A percentile compares a stretch with the other conserved stretches of the same genome.
These are phyloP conservation scores for Xylariales sp. DNA, from an alignment of 2,329 filamentous ascomycete species.

Conservation along the genomic window DNA sequence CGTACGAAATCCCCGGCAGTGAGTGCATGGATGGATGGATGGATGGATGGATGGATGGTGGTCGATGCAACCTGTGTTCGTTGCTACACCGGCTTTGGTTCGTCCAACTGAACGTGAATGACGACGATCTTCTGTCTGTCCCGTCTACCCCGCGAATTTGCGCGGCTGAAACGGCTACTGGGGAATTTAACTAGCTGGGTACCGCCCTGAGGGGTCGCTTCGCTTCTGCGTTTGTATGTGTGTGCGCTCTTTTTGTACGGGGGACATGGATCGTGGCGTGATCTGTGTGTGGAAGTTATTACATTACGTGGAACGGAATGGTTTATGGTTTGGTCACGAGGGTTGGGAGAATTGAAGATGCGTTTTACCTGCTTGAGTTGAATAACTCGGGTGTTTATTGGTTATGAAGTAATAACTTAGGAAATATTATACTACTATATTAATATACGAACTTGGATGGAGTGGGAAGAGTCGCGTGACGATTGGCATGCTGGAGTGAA, in stretches of 20 bases:
- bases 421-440: neutral
- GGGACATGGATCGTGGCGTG: conserved; percentile 3
- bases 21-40: neutral
- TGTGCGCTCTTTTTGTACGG: neutral
- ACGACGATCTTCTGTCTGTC: too few species aligned
- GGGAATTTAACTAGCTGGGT: neutral
- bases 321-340: neutral
- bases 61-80: too few species aligned
- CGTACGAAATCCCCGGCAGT: neutral
- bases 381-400: neutral
- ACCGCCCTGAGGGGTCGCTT: neutral
- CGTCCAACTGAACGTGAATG: too few species aligned
- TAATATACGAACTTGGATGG: neutral
- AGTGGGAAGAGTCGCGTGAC: conserved; percentile 3
- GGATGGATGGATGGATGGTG: too few species aligned
- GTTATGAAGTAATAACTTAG: neutral
- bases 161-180: too few species aligned
- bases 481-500: neutral
- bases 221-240: too few species aligned
- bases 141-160: too few species aligned
- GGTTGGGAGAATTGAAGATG: neutral
- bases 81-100: too few species aligned
- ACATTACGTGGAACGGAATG: too few species aligned
- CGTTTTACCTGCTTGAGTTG: too few species aligned
- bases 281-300: neutral